Conservation (phyloP, 768 basidiomycete species). For the Suillus bovinus region DNA sequence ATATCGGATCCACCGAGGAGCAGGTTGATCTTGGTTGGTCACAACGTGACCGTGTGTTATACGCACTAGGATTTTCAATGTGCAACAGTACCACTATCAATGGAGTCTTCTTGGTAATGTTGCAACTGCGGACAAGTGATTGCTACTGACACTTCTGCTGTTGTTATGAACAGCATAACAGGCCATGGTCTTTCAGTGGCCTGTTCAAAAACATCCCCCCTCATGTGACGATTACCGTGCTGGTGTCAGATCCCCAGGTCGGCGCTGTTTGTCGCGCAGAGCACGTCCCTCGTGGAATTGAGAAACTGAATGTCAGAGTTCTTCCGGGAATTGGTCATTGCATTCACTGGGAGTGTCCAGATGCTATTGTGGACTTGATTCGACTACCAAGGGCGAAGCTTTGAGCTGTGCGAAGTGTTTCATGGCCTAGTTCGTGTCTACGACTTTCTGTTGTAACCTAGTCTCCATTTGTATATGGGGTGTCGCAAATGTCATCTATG, state of each 20-base stretch:
- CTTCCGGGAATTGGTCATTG: slow-evolving; percentile 23
- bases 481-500: too few species aligned
- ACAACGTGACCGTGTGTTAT: slow-evolving; percentile 9
- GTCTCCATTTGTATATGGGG: background rate
- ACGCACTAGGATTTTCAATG: slow-evolving; percentile 5
- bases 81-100: slow-evolving; percentile 6
- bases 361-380: slow-evolving; percentile 18
- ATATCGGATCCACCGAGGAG: background rate
- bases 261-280: background rate
- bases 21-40: slow-evolving; percentile 17
- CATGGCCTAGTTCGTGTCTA: background rate
- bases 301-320: background rate
- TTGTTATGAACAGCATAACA: slow-evolving; percentile 11
- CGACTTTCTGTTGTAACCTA: background rate
- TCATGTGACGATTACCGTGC: slow-evolving; percentile 17
- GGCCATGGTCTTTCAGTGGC: slow-evolving; percentile 21
- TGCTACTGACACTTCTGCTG: background rate
- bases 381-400: background rate
- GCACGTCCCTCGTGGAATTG: slow-evolving; percentile 11
- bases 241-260: slow-evolving; percentile 23
- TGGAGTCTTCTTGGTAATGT: background rate
- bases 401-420: background rate
- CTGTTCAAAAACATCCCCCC: slow-evolving; percentile 2
- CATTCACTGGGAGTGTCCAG: slow-evolving; percentile 27
- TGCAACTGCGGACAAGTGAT: background rate